Percentiles rank a stretch among this genome's conserved stretches.
These are phyloP conservation scores for Rhodotorula diobovata DNA, from an alignment of 768 basidiomycete species.

Conservation along the genomic window DNA sequence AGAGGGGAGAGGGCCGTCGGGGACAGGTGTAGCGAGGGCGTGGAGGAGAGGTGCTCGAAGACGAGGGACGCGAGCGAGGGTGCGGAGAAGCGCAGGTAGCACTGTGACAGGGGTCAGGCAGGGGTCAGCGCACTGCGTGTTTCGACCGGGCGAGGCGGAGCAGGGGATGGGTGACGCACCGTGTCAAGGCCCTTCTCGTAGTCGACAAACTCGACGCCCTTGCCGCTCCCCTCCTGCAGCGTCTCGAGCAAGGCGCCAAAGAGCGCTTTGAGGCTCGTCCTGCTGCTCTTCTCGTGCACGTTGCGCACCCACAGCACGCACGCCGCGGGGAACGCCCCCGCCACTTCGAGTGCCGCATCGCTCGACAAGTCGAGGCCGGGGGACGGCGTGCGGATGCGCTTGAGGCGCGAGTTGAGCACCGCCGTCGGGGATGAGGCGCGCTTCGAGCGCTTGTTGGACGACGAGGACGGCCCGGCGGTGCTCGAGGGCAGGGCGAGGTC, in stretches of 20 bases:
- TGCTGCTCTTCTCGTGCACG: constrained; percentile 25
- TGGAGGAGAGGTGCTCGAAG: not conserved
- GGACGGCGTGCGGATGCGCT: constrained; percentile 9
- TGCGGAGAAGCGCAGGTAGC: constrained; percentile 29
- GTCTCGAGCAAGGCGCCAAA: constrained; percentile 24
- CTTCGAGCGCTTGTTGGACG: not conserved
- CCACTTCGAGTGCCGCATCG: not conserved
- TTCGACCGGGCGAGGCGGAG: not conserved
- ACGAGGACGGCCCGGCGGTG: not conserved
- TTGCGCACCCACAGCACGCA: constrained; percentile 34
- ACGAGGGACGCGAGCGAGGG: constrained; percentile 1
- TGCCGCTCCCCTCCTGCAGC: constrained; percentile 34
- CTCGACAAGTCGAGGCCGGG: constrained; percentile 11
- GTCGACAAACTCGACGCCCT: constrained; percentile 36
- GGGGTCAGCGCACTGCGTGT: not conserved
- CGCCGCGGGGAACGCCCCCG: constrained; percentile 27
- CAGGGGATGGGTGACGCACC: not conserved
- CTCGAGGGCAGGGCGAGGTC: not conserved
- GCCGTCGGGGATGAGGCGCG: constrained; percentile 9
- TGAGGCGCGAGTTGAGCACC: not conserved
- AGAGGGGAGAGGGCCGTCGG: constrained; percentile 3
- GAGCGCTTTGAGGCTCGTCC: constrained; percentile 20
- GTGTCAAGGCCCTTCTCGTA: constrained; percentile 30
- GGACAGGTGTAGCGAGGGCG: constrained; percentile 7
- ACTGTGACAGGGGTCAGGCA: not conserved